Evolutionary conservation across 1,284 basidiomycete species (phyloP).

Genomic region (Naganishia sp.): DNA sequence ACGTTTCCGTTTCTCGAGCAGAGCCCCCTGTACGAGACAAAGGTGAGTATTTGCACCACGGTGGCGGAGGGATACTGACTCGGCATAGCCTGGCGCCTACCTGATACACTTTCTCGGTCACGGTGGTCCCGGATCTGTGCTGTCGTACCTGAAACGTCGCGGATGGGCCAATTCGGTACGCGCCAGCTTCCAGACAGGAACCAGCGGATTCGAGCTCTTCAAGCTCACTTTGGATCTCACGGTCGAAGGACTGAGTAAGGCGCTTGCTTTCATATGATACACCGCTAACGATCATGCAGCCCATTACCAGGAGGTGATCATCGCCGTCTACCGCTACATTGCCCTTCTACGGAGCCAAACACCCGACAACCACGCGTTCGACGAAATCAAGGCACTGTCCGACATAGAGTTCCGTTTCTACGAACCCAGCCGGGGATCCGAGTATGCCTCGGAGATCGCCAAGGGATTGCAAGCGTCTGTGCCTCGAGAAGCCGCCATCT

Average conservation of each 20-base stretch:
- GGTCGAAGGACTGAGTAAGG: constrained; percentile 77
- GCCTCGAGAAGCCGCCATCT: constrained; percentile 74
- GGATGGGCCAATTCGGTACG: constrained; percentile 86
- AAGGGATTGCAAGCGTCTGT: constrained; percentile 68
- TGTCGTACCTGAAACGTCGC: constrained; percentile 86
- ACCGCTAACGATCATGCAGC: constrained; percentile 54
- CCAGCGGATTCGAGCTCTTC: constrained; percentile 83
- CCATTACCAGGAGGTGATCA: constrained; percentile 73
- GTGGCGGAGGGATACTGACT: not conserved
- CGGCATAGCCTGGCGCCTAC: constrained; percentile 67
- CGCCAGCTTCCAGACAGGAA: constrained; percentile 68
- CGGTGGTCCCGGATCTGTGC: constrained; percentile 90
- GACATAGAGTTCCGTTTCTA: constrained; percentile 81
- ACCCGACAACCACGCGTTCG: constrained; percentile 74
- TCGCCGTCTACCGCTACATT: constrained; percentile 85
- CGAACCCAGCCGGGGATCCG: constrained; percentile 76
- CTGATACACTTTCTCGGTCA: constrained; percentile 89
- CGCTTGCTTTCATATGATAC: not conserved
- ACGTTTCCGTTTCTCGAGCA: constrained; percentile 87
- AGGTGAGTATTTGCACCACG: constrained; percentile 49
- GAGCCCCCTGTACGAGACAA: constrained; percentile 72
- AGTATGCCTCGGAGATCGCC: constrained; percentile 77
- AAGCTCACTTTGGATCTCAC: constrained; percentile 82
- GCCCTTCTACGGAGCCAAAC: constrained; percentile 71
- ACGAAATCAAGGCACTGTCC: constrained; percentile 74